Conservation (phyloP, 129 eudicot species). For the Flaveria robusta region DNA sequence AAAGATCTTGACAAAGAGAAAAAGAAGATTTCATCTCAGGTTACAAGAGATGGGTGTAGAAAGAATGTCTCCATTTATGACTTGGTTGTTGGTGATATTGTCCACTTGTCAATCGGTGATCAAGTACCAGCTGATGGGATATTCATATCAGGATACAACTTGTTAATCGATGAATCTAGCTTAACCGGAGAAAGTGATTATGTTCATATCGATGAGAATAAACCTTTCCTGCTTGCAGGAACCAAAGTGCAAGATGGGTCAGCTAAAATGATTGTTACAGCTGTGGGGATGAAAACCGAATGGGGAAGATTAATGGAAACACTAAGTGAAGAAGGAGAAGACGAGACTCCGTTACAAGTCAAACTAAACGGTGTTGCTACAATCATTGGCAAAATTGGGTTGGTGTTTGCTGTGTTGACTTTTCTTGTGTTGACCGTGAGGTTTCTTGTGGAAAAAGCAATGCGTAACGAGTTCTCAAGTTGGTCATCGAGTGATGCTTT, state of each 20-base stretch:
- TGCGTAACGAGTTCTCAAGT: slow-evolving; percentile 44
- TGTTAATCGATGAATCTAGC: slow-evolving; percentile 78
- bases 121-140: slow-evolving; percentile 91
- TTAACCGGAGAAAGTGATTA: slow-evolving; percentile 85
- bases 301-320: slow-evolving; percentile 93
- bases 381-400: slow-evolving; percentile 76
- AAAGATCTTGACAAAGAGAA: slow-evolving; percentile 79
- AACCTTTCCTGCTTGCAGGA: slow-evolving; percentile 78
- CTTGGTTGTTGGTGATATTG: slow-evolving; percentile 87
- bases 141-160: slow-evolving; percentile 64
- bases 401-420: slow-evolving; percentile 63
- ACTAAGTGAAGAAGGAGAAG: slow-evolving; percentile 68
- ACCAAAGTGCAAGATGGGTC: slow-evolving; percentile 92
- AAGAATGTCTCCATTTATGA: slow-evolving; percentile 68
- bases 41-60: slow-evolving; percentile 61
- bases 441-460: slow-evolving; percentile 61
- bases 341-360: slow-evolving; percentile 86
- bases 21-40: slow-evolving; percentile 72
- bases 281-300: slow-evolving; percentile 95
- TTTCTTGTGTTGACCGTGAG: slow-evolving; percentile 61
- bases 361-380: slow-evolving; percentile 90
- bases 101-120: slow-evolving; percentile 70
- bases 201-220: slow-evolving; percentile 45
- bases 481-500: slow-evolving; percentile 82
- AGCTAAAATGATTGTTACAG: slow-evolving; percentile 80